Evolutionary conservation across 129 eudicot species (phyloP).

Genomic region (Lonicera japonica): DNA sequence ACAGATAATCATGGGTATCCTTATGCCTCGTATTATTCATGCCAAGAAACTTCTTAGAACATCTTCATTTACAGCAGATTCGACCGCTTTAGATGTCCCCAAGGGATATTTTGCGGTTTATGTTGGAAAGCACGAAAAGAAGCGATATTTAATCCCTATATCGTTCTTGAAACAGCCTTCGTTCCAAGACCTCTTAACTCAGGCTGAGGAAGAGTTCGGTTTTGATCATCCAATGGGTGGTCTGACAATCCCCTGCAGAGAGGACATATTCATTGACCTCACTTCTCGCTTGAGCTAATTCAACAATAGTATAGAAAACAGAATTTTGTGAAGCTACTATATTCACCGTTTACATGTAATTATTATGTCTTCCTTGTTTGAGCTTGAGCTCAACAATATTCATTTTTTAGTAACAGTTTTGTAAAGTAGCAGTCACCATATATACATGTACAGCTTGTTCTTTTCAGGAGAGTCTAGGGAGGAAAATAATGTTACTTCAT

Average conservation of each 20-base stretch:
- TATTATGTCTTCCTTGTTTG: neutral
- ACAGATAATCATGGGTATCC: conserved; percentile 13
- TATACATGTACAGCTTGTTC: too few relatives aligned
- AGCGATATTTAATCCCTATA: conserved; percentile 24
- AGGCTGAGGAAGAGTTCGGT: conserved; percentile 39
- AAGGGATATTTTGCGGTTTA: conserved; percentile 34
- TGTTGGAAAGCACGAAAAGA: conserved; percentile 32
- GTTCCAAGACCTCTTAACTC: conserved; percentile 31
- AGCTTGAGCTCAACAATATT: too few relatives aligned
- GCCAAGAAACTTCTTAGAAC: conserved; percentile 9
- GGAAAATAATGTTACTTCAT: neutral
- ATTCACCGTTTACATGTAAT: neutral
- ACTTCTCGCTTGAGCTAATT: conserved; percentile 9
- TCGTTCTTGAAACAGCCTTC: conserved; percentile 33
- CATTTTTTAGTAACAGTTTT: too few relatives aligned
- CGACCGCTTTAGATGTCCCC: conserved; percentile 15
- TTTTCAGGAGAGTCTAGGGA: neutral
- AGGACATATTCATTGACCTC: conserved; percentile 25
- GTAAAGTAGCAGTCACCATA: too few relatives aligned
- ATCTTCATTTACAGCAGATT: neutral
- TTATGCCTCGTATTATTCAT: conserved; percentile 1
- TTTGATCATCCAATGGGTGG: conserved; percentile 37
- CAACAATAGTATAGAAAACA: neutral
- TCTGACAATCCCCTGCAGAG: conserved; percentile 37
- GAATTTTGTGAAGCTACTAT: neutral